Evolutionary conservation across 495 filamentous ascomycete genomes (phyloP).

Genomic region (Podospora tetraspora): DNA sequence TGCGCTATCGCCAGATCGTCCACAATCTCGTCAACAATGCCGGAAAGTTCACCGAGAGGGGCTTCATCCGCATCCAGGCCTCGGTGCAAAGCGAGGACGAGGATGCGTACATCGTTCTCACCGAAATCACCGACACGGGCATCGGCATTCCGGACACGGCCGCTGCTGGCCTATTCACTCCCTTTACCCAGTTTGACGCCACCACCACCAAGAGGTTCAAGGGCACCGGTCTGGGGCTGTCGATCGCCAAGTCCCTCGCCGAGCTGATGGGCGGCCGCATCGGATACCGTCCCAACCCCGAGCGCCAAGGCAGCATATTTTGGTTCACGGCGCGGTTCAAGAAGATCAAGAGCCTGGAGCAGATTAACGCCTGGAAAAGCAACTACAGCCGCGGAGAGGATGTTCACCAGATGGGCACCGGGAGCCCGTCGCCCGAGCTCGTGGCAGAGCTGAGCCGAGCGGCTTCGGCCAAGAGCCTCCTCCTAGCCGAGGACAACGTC

Average conservation of each 20-base stretch:
- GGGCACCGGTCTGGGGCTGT: constrained; percentile 73
- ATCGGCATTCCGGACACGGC: constrained; percentile 62
- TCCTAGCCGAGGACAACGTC: constrained; percentile 56
- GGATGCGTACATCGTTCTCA: constrained; percentile 41
- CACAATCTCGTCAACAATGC: constrained; percentile 47
- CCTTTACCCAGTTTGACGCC: constrained; percentile 74
- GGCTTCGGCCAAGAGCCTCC: constrained; percentile 40
- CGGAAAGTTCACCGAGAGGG: constrained; percentile 46
- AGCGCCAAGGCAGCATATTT: constrained; percentile 51
- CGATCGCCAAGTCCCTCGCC: constrained; percentile 70
- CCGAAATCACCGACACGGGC: constrained; percentile 70
- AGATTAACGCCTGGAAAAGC: constrained; percentile 27
- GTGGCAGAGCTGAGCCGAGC: constrained; percentile 18
- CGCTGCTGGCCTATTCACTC: constrained; percentile 66
- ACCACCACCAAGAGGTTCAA: constrained; percentile 71
- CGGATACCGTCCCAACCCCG: constrained; percentile 48
- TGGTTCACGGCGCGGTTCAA: constrained; percentile 53
- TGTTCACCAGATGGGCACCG: constrained; percentile 6
- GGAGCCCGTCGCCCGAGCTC: constrained; percentile 17
- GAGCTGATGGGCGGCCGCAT: constrained; percentile 68
- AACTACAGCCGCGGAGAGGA: constrained; percentile 1
- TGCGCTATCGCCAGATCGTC: constrained; percentile 45
- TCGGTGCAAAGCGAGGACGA: constrained; percentile 37
- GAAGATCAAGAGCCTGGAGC: constrained; percentile 36
- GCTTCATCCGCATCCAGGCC: constrained; percentile 33